Percentiles rank a stretch among this genome's conserved stretches.
Evolutionary conservation across 1,284 basidiomycete genomes (phyloP).

Genomic region (Boletus sp.): DNA sequence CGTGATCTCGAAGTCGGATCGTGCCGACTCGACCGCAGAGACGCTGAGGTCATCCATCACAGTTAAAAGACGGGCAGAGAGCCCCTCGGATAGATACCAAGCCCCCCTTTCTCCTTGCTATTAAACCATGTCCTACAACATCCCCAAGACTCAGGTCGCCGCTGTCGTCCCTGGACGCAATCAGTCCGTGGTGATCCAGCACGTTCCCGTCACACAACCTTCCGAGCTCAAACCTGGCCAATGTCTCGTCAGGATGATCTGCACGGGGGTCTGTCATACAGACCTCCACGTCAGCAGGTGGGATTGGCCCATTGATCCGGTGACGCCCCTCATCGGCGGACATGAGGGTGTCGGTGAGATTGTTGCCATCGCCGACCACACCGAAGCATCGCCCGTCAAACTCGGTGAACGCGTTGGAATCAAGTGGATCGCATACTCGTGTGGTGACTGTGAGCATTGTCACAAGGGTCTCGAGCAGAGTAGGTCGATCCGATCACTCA

Average conservation of each 20-base stretch:
- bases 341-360: conserved; percentile 82
- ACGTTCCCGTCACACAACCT: conserved; percentile 63
- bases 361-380: conserved; percentile 78
- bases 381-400: conserved; percentile 61
- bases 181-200: conserved; percentile 48
- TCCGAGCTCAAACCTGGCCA: conserved; percentile 76
- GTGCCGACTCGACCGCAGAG: no score
- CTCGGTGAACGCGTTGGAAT: conserved; percentile 86
- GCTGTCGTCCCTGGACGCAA: conserved; percentile 58
- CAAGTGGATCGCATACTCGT: conserved; percentile 82
- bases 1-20: no score
- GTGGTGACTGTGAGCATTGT: conserved; percentile 76
- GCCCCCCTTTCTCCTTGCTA: background rate
- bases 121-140: conserved; percentile 30
- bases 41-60: background rate
- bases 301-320: conserved; percentile 75
- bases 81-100: background rate
- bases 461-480: conserved; percentile 73
- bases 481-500: conserved; percentile 36
- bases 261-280: conserved; percentile 79
- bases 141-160: conserved; percentile 67
- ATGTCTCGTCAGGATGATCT: conserved; percentile 79
- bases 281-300: conserved; percentile 74
- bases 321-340: conserved; percentile 80
- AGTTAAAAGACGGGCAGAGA: background rate